These are phyloP conservation scores for Colletotrichum cereale DNA, from an alignment of 2,329 filamentous ascomycete genomes.

Conservation along the genomic window DNA sequence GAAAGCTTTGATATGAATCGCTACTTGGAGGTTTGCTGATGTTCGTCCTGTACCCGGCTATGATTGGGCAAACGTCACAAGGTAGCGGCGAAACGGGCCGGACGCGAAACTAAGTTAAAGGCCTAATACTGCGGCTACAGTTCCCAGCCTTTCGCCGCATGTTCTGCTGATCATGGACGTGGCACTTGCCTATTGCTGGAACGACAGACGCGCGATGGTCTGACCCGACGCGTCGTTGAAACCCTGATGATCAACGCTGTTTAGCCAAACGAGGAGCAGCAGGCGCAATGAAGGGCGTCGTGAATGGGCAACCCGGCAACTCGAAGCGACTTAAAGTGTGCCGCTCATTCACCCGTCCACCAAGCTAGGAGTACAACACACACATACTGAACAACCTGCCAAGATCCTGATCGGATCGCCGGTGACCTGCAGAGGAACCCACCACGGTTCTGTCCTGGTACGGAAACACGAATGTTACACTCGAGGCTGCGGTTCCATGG, in stretches of 20 bases:
- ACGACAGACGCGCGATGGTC: background rate
- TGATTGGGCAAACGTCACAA: background rate
- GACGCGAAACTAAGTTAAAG: too few relatives aligned
- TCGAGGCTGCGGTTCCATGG: background rate
- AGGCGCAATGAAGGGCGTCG: background rate
- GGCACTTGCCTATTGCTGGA: background rate
- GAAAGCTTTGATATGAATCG: background rate
- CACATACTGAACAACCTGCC: background rate
- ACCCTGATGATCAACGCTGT: background rate
- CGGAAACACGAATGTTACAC: background rate
- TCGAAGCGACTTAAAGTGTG: background rate
- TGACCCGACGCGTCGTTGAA: background rate
- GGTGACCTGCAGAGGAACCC: background rate
- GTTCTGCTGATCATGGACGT: background rate
- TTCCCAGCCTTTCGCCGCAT: background rate
- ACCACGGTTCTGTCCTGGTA: background rate
- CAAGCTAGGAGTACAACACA: background rate
- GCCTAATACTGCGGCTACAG: background rate
- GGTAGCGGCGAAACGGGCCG: background rate
- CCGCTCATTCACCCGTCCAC: too few relatives aligned
- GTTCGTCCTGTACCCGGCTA: background rate
- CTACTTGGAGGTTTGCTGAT: background rate
- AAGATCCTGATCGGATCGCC: background rate
- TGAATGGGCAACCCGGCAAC: background rate
- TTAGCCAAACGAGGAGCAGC: background rate